Base-by-base conservation (phyloP, 2,329 filamentous ascomycete genomes). In the Monilinia laxa region DNA sequence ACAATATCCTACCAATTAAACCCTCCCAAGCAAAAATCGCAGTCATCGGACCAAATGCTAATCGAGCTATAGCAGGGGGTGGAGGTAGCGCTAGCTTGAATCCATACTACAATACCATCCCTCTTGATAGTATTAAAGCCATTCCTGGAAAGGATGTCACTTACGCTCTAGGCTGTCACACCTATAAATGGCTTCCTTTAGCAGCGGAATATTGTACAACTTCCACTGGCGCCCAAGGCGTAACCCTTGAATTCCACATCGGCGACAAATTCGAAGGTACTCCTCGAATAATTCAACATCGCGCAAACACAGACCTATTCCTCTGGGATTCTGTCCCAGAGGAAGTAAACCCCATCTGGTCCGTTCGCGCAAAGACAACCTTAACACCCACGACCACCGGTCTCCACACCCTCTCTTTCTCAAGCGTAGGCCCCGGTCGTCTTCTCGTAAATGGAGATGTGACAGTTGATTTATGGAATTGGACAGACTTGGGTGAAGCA, bases 251-350 rank as follows among this genome's bases (percentile, higher is more conserved):
- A 64, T 90, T 87, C 80, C 89, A 83, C 72, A 80, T 81, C 18
- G 87, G 87, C 6, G 87, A 90, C 70, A 81, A 83, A 67, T 89
- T 90, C 69, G 77, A 85, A 66, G 86, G 86, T 2, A 75, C 80
- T 28, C 84, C 87, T 12, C 79, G 82, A 0, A 80, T 87, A 20
- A 79, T 84, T 2, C 86, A 90, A 73, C 81, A 82, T 62, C 83
- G 87, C 69, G 82, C 79, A 10, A 88, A 87, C 72, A 89, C 87
- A 0, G 87, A 90, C 73, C 81, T 90, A 1, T 90, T 88, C 80
- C 80, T 90, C 2, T 90, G 87, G 87, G 88, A 90, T 71, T 90
- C 87, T 3, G 87, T 86, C 0, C 88, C 87, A 20, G 80, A 81
- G 28, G 80, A 87, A 68, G 81, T 88, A 18, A 84, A 87, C 0